Evolutionary conservation across 2,329 filamentous ascomycete genomes (phyloP), one percentile per base, ranked within the genome.

Genomic region (Moelleriella libera): DNA sequence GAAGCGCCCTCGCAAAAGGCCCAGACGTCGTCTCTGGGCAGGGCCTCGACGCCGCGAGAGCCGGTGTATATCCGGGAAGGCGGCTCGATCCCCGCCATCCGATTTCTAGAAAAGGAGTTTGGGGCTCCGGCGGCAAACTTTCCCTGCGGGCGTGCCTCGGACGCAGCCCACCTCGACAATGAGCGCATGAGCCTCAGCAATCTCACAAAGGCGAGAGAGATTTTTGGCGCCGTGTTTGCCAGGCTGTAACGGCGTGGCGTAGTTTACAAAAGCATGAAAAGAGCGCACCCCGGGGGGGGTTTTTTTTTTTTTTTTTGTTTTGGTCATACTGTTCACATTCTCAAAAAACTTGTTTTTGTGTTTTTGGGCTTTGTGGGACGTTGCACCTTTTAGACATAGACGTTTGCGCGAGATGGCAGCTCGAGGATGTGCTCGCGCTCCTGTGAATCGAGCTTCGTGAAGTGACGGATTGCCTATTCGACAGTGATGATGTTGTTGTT

Each of bases 61-160:
- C 90, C 89, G 0, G 71, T 98, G 4, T 97, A 94, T 61, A 98
- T 98, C 55, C 79, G 92, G 8, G 92, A 98, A 65, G 92, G 92
- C 10, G 92, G 92, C 5, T 94, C 85, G 0, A 98, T 98, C 55
- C 92, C 92, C 0, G 87, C 87, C 0, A 97, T 97, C 48, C 73
- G 92, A 5, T 97, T 97, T 60, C 62, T 97, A 39, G 90, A 97
- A 63, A 95, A 95, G 67, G 88, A 94, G 57, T 96, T 97, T 60
- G 75, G 76, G 3, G 92, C 92, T 0, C 88, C 89, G 0, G 90
- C 92, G 0, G 90, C 90, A 1, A 89, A 97, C 63, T 67, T 98
- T 34, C 94, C 92, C 0, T 96, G 89, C 58, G 94, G 94, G 0
- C 89, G 96, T 65, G 88, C 90, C 10, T 96, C 87, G 56, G 92